Evolutionary conservation across 2,329 filamentous ascomycete species (phyloP), one percentile per base, ranked within the genome.

Genomic region (Venturia oleaginea): DNA sequence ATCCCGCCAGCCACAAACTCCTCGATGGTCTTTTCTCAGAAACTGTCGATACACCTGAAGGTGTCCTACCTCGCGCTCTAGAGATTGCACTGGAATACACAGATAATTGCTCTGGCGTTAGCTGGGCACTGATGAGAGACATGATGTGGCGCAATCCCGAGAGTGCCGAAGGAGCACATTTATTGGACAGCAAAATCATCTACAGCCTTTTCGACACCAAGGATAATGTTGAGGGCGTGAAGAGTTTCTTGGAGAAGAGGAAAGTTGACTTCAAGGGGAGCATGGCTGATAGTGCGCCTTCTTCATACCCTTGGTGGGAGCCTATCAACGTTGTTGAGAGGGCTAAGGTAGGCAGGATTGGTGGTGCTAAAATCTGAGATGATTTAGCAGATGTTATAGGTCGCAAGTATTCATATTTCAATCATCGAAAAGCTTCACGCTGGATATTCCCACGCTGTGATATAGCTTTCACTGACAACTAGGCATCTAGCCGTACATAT

Each of bases 241-340:
- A 79, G 63, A 85, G 85, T n/a, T 91, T 91, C 72, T 74, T 89
- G 71, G 78, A 90, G 75, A 90, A 90, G 78, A 78, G 88, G 61
- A 78, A 80, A 65, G 84, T 86, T 0, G 77, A 81, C 15, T 90
- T 91, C 69, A 78, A 75, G 42, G 87, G 80, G 1, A 84, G 79
- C 7, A 80, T 89, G 75, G 82, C 84, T 27, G 78, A 81, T 38
- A 82, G 88, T 71, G 79, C 80, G 10, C 85, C 87, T 1, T 73
- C 74, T 0, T 79, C 78, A 17, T 88, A 86, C 74, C 88, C 87
- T 0, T 91, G 87, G 88, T 90, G 87, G 86, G 75, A 81, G 59
- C 80, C 83, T 15, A 73, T 84, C 60, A 77, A 84, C 71, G 78
- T 78, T 34, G 69, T 73, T 6, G 72, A 73, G 27, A 72, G 73